Percentiles rank a stretch among this genome's conserved stretches.
Evolutionary conservation across 106 monocot genomes (phyloP).

Genomic region (Dendrobium catenatum): DNA sequence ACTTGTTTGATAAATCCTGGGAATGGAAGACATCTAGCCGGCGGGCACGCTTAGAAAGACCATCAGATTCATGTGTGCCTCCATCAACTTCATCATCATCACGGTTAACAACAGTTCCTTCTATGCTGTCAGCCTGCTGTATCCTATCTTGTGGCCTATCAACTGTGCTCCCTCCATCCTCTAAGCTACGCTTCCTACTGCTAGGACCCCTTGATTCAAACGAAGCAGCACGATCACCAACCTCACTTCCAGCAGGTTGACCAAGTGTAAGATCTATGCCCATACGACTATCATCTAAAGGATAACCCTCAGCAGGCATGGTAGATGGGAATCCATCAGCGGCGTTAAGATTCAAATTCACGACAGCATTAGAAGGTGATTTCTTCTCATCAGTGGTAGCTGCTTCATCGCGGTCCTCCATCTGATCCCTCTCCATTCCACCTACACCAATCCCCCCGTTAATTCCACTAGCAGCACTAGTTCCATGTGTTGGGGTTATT

Average conservation of each 20-base stretch:
- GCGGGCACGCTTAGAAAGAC: conserved; percentile 49
- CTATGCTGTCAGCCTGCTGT: conserved; percentile 79
- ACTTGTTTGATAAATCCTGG: conserved; percentile 27
- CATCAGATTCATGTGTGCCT: conserved; percentile 61
- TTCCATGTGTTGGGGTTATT: conserved; percentile 49
- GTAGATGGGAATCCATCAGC: conserved; percentile 48
- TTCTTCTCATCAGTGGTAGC: conserved; percentile 57
- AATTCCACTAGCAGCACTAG: conserved; percentile 91
- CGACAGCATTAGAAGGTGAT: conserved; percentile 61
- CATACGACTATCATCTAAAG: conserved; percentile 52
- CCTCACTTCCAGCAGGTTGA: conserved; percentile 95
- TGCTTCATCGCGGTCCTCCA: conserved; percentile 55
- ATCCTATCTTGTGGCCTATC: conserved; percentile 78
- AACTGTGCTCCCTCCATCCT: conserved; percentile 97
- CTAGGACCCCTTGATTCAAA: conserved; percentile 97
- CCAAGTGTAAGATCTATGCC: conserved; percentile 92
- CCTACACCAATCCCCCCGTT: conserved; percentile 59
- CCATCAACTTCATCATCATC: conserved; percentile 91
- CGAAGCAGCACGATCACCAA: conserved; percentile 95
- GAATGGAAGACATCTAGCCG: conserved; percentile 51
- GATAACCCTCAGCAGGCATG: conserved; percentile 32
- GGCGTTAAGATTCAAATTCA: conserved; percentile 85
- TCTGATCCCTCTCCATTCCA: conserved; percentile 48
- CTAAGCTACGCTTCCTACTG: conserved; percentile 68
- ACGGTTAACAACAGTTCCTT: conserved; percentile 85